Percentiles rank a stretch among this genome's conserved stretches.
phyloP scores from a whole-genome alignment of 1,139 yeast genomes.

The Suhomyces kunorum region DNA sequence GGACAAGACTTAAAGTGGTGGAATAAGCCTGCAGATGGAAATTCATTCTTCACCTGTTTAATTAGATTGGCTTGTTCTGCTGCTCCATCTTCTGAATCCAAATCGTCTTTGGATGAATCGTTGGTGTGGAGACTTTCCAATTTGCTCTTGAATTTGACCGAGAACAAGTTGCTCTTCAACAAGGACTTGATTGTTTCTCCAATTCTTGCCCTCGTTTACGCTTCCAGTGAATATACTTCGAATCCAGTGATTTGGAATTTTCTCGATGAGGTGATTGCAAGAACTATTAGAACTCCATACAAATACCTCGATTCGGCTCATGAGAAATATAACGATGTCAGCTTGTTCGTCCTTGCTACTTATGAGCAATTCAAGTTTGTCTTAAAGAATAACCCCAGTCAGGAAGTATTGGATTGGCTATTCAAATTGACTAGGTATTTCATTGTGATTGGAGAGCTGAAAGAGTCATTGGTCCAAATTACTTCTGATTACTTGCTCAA shows the following conservation, averaged over 20 bases:
- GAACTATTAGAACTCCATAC: constrained; percentile 74
- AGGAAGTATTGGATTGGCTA: constrained; percentile 49
- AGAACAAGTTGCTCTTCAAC: constrained; percentile 45
- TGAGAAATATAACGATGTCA: constrained; percentile 39
- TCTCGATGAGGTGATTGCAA: constrained; percentile 71
- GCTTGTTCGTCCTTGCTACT: constrained; percentile 68
- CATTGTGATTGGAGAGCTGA: constrained; percentile 57
- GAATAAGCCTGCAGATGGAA: constrained; percentile 54
- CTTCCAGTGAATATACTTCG: constrained; percentile 23
- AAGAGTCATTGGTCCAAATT: constrained; percentile 29
- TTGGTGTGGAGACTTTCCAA: constrained; percentile 26
- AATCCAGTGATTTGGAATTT: constrained; percentile 46
- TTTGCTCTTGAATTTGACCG: constrained; percentile 27
- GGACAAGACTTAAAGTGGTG: constrained; percentile 56
- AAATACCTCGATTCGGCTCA: constrained; percentile 74
- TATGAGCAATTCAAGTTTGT: constrained; percentile 73
- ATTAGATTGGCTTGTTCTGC: constrained; percentile 49
- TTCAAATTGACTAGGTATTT: constrained; percentile 44
- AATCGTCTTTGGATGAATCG: constrained; percentile 23
- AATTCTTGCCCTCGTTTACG: constrained; percentile 40
- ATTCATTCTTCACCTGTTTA: constrained; percentile 62
- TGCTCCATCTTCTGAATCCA: constrained; percentile 32
- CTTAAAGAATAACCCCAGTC: constrained; percentile 11
- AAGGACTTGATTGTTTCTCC: constrained; percentile 48
- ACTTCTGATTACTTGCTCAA: constrained; percentile 23